phyloP scores from a whole-genome alignment of 164 flowering plant genomes.

The Buxus sempervirens region DNA sequence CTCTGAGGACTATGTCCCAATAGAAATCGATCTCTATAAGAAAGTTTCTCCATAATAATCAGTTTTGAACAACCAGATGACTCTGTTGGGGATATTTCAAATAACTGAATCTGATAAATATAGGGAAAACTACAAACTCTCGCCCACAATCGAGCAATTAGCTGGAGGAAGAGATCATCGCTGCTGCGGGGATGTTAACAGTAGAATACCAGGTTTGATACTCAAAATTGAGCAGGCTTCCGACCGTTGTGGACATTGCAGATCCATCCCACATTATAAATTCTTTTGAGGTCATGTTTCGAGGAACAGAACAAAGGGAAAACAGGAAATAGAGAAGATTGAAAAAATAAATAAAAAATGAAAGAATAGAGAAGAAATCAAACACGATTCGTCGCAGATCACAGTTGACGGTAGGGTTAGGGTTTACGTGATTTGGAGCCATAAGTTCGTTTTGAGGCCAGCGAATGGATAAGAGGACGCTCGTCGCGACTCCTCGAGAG shows the following conservation, averaged over 20 bases:
- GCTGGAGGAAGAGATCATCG: neutral
- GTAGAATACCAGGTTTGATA: neutral
- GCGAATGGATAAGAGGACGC: neutral
- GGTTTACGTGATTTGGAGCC: slow-evolving; percentile 8
- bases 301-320: too few relatives aligned
- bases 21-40: slow-evolving; percentile 35
- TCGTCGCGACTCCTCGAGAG: neutral
- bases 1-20: slow-evolving; percentile 33
- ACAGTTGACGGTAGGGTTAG: neutral
- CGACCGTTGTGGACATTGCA: neutral
- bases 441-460: slow-evolving; percentile 2
- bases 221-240: neutral
- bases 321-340: too few relatives aligned
- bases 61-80: neutral
- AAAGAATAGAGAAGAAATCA: too few relatives aligned
- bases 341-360: too few relatives aligned
- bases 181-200: neutral
- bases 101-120: too few relatives aligned
- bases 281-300: neutral
- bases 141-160: neutral
- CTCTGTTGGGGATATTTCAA: too few relatives aligned
- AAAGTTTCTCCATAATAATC: slow-evolving; percentile 46
- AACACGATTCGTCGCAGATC: neutral
- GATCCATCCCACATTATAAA: neutral
- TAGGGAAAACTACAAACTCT: too few relatives aligned